phyloP scores from a whole-genome alignment of 768 basidiomycete species.

The Panaeolus papilionaceus region DNA sequence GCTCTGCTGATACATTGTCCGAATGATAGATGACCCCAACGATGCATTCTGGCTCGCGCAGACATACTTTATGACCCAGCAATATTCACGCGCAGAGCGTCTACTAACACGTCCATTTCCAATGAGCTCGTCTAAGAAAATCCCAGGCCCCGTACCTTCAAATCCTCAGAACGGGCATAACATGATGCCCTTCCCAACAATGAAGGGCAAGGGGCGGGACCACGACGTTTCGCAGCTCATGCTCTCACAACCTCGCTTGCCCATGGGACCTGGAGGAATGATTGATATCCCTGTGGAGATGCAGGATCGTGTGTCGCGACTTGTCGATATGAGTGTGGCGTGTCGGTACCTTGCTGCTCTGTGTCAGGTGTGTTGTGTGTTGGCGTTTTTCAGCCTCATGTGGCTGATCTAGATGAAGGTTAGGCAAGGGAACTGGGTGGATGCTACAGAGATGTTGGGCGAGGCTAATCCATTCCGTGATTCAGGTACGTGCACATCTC shows the following conservation, averaged over 20 bases:
- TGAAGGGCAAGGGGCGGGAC: conserved; percentile 73
- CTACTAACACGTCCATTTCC: conserved; percentile 89
- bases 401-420: conserved; percentile 48
- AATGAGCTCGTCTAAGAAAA: conserved; percentile 49
- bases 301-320: conserved; percentile 70
- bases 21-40: conserved; percentile 77
- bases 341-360: conserved; percentile 97
- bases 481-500: conserved; percentile 50
- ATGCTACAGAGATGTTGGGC: conserved; percentile 92
- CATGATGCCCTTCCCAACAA: conserved; percentile 24
- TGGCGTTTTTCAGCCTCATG: conserved; percentile 9
- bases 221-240: conserved; percentile 41
- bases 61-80: conserved; percentile 94
- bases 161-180: conserved; percentile 44
- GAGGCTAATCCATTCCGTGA: conserved; percentile 89
- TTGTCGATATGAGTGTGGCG: conserved; percentile 94
- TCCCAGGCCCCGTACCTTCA: conserved; percentile 37
- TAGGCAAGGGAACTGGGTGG: conserved; percentile 90
- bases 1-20: not conserved
- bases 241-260: conserved; percentile 58
- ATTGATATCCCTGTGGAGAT: conserved; percentile 70
- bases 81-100: conserved; percentile 93
- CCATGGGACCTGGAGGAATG: conserved; percentile 75
- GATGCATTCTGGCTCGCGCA: conserved; percentile 99
- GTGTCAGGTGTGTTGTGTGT: conserved; percentile 68